Evolutionary conservation across 169 alveolate genomes (phyloP), one percentile per base, ranked within the genome.

Genomic region (Cryptosporidium sp.): DNA sequence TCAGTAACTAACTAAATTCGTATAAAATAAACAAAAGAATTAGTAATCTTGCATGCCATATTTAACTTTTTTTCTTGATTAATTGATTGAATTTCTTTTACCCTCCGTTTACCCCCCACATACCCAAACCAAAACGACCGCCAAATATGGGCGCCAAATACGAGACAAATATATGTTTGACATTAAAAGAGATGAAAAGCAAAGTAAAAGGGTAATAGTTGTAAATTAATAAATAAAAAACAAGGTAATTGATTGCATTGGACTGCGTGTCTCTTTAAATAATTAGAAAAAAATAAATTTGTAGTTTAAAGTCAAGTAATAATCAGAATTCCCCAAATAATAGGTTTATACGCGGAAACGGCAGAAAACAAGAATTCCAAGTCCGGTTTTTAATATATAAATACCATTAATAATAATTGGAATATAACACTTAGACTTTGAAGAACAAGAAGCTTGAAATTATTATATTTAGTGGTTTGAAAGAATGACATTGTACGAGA

Each of bases 401-500:
- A 55, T 9, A 23, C 14, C 67, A 10, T 23, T 55, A n/a, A 55
- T 55, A 55, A 23, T 9, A 23, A 23, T 55, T 55, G 67, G 67
- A 26, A 55, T 55, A 55, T 55, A 18, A 55, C 67, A 55, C 37
- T 55, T 37, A 23, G 23, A 26, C 12, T 55, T 55, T 55, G 37
- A 55, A 26, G 23, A 55, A 8, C 35, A 55, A 55, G 67, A 55
- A 55, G 67, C 67, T 55, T 55, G 62, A 55, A 9, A 55, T 55
- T 55, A 26, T 26, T 55, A 55, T 55, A 55, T 8, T 55, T 55
- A n/a, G 67, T 45, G 69, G 58, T 55, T 33, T 14, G 50, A 29
- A 41, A 62, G 69, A 50, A 80, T 80, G 89, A 80, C 89, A 61
- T 48, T 80, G 45, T 80, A 80, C 65, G 89, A 80, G n/a, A 65